These are phyloP conservation scores for Patellifolia procumbens DNA, from an alignment of 179 eudicot species.

Conservation along the genomic window DNA sequence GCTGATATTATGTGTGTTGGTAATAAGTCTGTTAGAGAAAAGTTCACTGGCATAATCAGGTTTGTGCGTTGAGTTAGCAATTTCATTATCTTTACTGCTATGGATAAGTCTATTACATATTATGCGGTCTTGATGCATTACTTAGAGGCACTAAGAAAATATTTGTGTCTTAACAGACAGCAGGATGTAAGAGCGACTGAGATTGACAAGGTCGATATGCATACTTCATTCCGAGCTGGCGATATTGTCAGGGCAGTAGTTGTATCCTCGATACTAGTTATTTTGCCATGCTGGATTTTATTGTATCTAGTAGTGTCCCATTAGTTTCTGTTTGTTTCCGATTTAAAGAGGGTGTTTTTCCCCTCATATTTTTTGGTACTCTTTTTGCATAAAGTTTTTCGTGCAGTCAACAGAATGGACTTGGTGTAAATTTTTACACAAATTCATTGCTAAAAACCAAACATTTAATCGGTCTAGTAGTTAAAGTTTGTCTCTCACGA, in stretches of 20 bases:
- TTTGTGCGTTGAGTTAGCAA: conserved; percentile 19
- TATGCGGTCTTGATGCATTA: not conserved
- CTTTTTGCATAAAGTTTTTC: not conserved
- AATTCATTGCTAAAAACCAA: not conserved
- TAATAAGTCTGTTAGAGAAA: conserved; percentile 76
- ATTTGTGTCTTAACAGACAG: conserved; percentile 57
- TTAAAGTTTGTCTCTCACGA: no score
- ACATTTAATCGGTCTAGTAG: no score
- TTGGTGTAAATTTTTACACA: not conserved
- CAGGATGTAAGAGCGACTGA: conserved; percentile 98
- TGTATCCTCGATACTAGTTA: conserved; percentile 57
- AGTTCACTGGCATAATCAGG: conserved; percentile 92
- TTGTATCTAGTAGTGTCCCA: not conserved
- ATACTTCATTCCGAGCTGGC: conserved; percentile 83
- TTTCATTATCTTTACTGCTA: not conserved
- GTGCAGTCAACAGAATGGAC: not conserved
- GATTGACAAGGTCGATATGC: conserved; percentile 98
- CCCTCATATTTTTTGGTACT: not conserved
- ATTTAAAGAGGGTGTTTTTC: not conserved
- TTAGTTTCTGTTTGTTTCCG: not conserved
- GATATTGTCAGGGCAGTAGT: conserved; percentile 86
- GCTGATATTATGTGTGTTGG: conserved; percentile 96
- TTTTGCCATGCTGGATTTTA: not conserved
- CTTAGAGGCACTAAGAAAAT: not conserved
- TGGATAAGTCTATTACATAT: not conserved